These are phyloP conservation scores for Fusarium nurragi DNA, from an alignment of 2,329 filamentous ascomycete genomes.

Conservation along the genomic window DNA sequence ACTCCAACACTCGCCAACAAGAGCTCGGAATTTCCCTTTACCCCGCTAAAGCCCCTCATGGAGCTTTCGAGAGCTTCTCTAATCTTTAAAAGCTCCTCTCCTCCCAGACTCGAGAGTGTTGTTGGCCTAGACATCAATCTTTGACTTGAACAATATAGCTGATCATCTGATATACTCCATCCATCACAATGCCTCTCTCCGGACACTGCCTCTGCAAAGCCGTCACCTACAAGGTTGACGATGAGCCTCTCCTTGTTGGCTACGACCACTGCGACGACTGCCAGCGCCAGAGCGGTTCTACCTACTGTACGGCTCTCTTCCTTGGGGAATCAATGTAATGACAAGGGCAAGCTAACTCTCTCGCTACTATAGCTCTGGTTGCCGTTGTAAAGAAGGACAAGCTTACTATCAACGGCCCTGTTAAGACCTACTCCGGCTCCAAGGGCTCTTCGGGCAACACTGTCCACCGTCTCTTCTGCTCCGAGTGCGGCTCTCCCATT, in stretches of 20 bases:
- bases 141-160: constrained; percentile 14
- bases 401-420: constrained; percentile 69
- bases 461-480: constrained; percentile 76
- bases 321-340: not conserved
- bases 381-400: constrained; percentile 73
- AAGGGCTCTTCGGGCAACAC: constrained; percentile 68
- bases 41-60: constrained; percentile 43
- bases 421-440: constrained; percentile 69
- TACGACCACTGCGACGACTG: constrained; percentile 80
- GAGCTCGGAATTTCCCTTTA: constrained; percentile 37
- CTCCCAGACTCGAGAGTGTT: not conserved
- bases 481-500: constrained; percentile 74
- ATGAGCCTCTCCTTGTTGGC: constrained; percentile 63
- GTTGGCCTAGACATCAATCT: not conserved
- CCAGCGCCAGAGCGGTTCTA: constrained; percentile 74
- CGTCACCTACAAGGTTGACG: constrained; percentile 72
- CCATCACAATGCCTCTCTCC: constrained; percentile 67
- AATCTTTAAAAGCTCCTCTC: constrained; percentile 16
- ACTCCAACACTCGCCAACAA: constrained; percentile 25
- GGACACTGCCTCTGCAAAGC: constrained; percentile 78
- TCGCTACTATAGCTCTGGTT: constrained; percentile 64
- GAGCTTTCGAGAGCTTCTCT: constrained; percentile 38
- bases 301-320: constrained; percentile 65
- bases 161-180: not conserved
- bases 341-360: constrained; percentile 6